Conservation (phyloP, 2,329 filamentous ascomycete genomes). For the Sporothrix euskadiensis region DNA sequence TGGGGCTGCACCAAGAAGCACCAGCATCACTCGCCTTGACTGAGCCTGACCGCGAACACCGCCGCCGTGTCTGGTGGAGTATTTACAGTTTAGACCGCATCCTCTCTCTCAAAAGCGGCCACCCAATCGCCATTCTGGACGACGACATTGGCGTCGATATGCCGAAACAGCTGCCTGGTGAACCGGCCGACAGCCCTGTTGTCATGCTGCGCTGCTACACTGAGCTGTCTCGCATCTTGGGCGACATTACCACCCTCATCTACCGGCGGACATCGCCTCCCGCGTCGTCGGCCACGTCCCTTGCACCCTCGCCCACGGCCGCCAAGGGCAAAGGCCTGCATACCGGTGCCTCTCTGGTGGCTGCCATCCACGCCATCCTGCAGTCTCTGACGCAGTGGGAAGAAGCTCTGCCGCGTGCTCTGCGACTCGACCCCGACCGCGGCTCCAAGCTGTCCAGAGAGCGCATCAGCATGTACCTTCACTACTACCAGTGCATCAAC, state of each 20-base stretch:
- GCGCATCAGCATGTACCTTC: constrained; percentile 49
- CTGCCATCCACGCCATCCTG: constrained; percentile 54
- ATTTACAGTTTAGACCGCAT: constrained; percentile 58
- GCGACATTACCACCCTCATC: constrained; percentile 49
- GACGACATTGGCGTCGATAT: constrained; percentile 52
- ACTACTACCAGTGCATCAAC: constrained; percentile 60
- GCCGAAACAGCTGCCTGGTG: constrained; percentile 41
- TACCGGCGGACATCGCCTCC: constrained; percentile 46
- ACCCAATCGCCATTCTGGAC: constrained; percentile 56
- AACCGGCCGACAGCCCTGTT: constrained; percentile 48
- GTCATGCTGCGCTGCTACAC: constrained; percentile 55
- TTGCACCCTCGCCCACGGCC: neutral
- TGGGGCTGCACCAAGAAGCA: constrained; percentile 58
- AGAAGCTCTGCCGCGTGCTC: constrained; percentile 47
- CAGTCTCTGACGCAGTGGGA: constrained; percentile 53
- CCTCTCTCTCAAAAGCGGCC: constrained; percentile 55
- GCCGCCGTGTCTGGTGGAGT: constrained; percentile 58
- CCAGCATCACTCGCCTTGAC: constrained; percentile 41
- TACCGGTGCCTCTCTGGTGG: constrained; percentile 43
- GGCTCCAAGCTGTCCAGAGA: constrained; percentile 42
- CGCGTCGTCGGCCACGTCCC: neutral
- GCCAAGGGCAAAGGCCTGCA: constrained; percentile 33
- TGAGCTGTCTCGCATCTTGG: constrained; percentile 53
- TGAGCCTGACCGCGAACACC: constrained; percentile 48
- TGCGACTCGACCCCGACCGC: constrained; percentile 51